A percentile compares a stretch with the other conserved stretches of the same genome.
Conservation (phyloP, 345 rosid genomes). For the Citrus reticulata region DNA sequence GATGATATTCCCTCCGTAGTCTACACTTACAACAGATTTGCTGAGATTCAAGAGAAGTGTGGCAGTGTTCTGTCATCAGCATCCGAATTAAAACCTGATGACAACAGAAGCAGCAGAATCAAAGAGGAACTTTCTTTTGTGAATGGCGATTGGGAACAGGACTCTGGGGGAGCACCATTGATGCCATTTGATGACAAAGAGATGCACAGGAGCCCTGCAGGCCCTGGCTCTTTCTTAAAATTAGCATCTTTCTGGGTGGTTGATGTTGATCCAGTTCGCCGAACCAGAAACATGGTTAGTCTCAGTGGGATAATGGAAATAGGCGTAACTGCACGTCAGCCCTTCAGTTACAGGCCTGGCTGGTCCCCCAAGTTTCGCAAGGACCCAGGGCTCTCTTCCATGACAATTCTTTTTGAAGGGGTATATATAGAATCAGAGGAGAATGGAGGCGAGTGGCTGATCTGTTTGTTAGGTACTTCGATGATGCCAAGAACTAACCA, state of each 20-base stretch:
- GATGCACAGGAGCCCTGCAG: background rate
- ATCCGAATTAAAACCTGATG: slow-evolving; percentile 6
- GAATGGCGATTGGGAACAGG: slow-evolving; percentile 26
- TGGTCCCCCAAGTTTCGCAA: background rate
- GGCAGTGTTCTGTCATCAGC: background rate
- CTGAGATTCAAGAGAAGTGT: background rate
- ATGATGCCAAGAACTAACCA: background rate
- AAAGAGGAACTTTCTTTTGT: slow-evolving; percentile 12
- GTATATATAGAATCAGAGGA: background rate
- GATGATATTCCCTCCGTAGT: background rate
- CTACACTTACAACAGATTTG: background rate
- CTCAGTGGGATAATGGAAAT: background rate
- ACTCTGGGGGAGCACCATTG: slow-evolving; percentile 10
- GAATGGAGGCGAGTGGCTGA: background rate
- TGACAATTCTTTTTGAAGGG: background rate
- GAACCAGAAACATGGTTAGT: background rate
- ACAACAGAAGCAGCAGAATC: background rate
- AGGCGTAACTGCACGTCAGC: background rate
- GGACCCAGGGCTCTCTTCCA: background rate
- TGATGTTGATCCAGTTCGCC: slow-evolving; percentile 7
- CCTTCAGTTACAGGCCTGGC: background rate
- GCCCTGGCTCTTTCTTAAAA: background rate
- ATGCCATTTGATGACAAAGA: slow-evolving; percentile 23
- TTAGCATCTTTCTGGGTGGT: slow-evolving; percentile 14
- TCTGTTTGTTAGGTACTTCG: background rate